Base-by-base conservation (phyloP, 1,284 basidiomycete genomes). In the Ganoderma multipileum region DNA sequence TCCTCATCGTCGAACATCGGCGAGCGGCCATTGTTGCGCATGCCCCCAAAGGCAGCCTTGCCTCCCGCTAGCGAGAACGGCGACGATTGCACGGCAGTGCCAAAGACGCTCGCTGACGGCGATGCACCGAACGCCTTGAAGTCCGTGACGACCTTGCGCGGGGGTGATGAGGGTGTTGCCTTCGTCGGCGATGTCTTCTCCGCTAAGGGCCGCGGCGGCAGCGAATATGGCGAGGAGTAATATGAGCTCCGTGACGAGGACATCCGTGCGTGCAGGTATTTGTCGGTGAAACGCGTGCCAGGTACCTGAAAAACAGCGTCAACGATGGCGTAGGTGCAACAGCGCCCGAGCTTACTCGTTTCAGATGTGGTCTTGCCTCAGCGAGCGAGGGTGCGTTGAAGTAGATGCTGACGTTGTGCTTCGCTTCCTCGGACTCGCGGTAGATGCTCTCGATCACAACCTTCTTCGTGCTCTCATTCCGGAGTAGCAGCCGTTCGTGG, bases 381-480 rank as follows among this genome's bases (percentile, higher is more conserved):
- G 86, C 81, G 65, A 99, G 81, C 54, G 88, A 87, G 1, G 88
- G 83, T 0, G 97, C 91, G 64, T 91, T 87, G 76, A 87, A 90
- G 86, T 97, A 99, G 1, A 95, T 90, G 42, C 89, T 82, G 18
- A 99, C 95, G 77, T 99, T 99, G 81, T 97, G 94, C 71, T 87
- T 86, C 11, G 95, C 92, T 79, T 97, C 95, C 54, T 92, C 90
- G 3, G 91, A 92, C 23, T 96, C 94, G 73, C 92, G 92, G 83
- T 97, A 99, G 76, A 99, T 99, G 76, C 95, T 97, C 78, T 99
- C 97, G 69, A 99, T 93, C 70, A 96, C 91, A 57, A 99, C 91
- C 77, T 96, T 96, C 85, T 98, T 99, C 66, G 97, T 99, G 82
- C 90, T 96, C 81, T 99, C 97, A 75, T 98, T 98, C 69, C 98